phyloP scores from a whole-genome alignment of 352 stramenopile genomes.

The Phytopythium litorale region DNA sequence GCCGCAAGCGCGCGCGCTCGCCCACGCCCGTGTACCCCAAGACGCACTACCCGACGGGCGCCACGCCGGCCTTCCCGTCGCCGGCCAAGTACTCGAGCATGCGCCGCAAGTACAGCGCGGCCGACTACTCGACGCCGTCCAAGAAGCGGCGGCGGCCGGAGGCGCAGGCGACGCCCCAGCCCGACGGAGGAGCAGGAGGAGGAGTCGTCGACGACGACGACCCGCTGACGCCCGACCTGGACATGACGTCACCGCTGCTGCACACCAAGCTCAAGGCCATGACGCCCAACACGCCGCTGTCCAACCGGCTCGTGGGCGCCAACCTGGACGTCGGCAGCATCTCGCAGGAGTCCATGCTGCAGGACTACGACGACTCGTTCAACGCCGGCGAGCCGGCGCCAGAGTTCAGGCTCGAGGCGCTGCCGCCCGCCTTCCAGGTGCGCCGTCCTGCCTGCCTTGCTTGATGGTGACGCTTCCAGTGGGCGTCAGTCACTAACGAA shows the following conservation, averaged over 20 bases:
- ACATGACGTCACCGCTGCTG: constrained; percentile 74
- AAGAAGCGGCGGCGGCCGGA: constrained; percentile 17
- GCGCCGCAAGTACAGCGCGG: constrained; percentile 65
- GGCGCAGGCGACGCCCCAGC: constrained; percentile 16
- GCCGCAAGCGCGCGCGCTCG: constrained; percentile 50
- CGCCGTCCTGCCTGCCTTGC: not conserved
- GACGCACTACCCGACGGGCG: constrained; percentile 35
- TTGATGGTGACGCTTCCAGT: not conserved
- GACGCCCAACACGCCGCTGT: constrained; percentile 79
- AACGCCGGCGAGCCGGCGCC: constrained; percentile 55
- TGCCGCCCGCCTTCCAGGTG: constrained; percentile 77
- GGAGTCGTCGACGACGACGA: constrained; percentile 48
- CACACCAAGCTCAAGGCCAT: constrained; percentile 80
- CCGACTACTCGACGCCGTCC: constrained; percentile 43
- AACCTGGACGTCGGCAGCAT: constrained; percentile 67
- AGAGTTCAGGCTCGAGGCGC: constrained; percentile 67
- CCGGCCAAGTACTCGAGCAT: constrained; percentile 34
- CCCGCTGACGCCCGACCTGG: constrained; percentile 53
- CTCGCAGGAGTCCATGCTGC: constrained; percentile 59
- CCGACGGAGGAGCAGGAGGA: constrained; percentile 21
- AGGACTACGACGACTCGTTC: constrained; percentile 71
- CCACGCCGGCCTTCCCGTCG: constrained; percentile 25
- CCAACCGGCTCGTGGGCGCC: constrained; percentile 78
- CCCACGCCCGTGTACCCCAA: constrained; percentile 39
- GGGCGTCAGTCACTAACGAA: constrained; percentile 2